Evolutionary conservation across 2,329 filamentous ascomycete genomes (phyloP), one percentile per base, ranked within the genome.

Genomic region (Aspergillus persii): DNA sequence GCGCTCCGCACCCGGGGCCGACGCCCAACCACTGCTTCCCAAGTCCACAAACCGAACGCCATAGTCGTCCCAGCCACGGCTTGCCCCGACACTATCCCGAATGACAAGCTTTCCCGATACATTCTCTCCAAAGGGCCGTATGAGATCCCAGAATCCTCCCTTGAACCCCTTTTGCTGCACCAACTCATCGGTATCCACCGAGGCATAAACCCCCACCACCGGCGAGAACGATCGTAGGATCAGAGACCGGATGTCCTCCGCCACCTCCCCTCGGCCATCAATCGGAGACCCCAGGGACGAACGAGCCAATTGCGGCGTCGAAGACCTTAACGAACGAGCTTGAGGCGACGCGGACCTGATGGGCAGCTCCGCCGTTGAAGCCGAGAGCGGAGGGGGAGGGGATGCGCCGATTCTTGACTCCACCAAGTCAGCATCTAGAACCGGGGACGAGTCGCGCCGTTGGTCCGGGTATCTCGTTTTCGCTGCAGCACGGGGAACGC

Each of bases 101-200:
- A 98, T 89, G 3, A 90, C 90, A 54, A 99, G 89, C 70, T 95
- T 96, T 31, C 95, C 95, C 53, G 89, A 86, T 0, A 98, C 84
- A 15, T 83, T 85, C 76, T 99, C 95, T 31, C 95, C 95, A 78
- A 96, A 99, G 0, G 95, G 94, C 53, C 94, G 83, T 57, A 99
- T 78, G 27, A 99, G 79, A 74, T 96, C 90, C 80, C 92, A 88
- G 52, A 99, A 81, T 0, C 94, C 93, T 49, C 87, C 84, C 44
- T 86, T 81, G 65, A 98, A 91, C 0, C 96, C 96, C 77, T 99
- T 99, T 63, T 89, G 87, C 60, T 82, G 83, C 56, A 92, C 83
- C 59, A 99, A 77, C 58, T 88, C 84, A 70, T 97, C 90, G 0
- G 92, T 95, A 71, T 98, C 94, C 15, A 84, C 80, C 12, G 94